phyloP scores from a whole-genome alignment of 495 filamentous ascomycete genomes.

The Penicillium paxilli region DNA sequence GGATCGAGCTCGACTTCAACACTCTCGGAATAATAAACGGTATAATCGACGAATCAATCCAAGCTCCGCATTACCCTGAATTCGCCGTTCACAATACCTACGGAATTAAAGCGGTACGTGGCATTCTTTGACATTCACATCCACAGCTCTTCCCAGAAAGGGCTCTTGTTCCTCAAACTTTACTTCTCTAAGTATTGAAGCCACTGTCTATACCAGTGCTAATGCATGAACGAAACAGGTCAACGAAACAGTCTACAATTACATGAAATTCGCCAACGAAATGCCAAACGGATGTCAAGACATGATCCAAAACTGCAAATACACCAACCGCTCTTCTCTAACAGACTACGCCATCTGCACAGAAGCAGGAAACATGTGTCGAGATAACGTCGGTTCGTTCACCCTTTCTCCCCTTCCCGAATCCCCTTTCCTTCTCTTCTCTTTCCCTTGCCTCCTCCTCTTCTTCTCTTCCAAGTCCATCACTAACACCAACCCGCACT shows the following conservation, averaged over 20 bases:
- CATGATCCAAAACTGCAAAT: conserved; percentile 47
- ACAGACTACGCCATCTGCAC: conserved; percentile 39
- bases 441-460: neutral
- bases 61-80: conserved; percentile 64
- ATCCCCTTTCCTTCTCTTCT: no score
- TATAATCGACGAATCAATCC: conserved; percentile 70
- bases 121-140: no score
- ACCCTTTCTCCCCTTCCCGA: neutral
- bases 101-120: conserved; percentile 62
- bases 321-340: conserved; percentile 43
- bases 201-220: neutral
- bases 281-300: conserved; percentile 63
- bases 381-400: conserved; percentile 41
- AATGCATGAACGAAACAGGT: conserved; percentile 32
- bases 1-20: conserved; percentile 45
- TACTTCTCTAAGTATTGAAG: no score
- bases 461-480: neutral
- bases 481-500: neutral
- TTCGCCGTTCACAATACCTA: conserved; percentile 76
- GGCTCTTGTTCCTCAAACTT: no score
- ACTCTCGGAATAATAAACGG: conserved; percentile 63
- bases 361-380: conserved; percentile 42
- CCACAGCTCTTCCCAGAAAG: no score
- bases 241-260: conserved; percentile 55
- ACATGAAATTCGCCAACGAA: conserved; percentile 48